phyloP scores from a whole-genome alignment of 148 eudicot genomes.

The Rhododendron ferrugineum region DNA sequence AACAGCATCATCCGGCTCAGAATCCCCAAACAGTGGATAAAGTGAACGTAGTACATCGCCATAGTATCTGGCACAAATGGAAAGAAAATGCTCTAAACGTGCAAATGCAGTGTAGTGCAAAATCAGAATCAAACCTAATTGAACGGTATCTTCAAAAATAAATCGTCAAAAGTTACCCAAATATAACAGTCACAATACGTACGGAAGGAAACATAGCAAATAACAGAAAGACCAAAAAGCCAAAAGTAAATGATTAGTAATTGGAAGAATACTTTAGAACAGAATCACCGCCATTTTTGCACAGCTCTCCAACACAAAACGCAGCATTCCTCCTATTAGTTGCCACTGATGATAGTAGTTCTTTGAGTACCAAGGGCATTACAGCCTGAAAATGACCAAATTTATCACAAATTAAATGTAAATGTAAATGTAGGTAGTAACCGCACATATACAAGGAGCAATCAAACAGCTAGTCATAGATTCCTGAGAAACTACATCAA shows the following conservation, averaged over 20 bases:
- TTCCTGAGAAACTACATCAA: constrained; percentile 54
- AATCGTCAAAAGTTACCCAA: not conserved
- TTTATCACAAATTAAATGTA: not conserved
- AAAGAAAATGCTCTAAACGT: constrained; percentile 22
- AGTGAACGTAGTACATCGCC: constrained; percentile 67
- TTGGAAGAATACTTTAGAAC: constrained; percentile 59
- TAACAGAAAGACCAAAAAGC: not conserved
- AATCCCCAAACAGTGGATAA: constrained; percentile 75
- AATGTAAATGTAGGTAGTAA: not conserved
- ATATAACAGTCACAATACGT: not conserved
- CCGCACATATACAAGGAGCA: not conserved
- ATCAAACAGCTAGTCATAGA: not conserved
- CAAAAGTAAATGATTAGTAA: not conserved
- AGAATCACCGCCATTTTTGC: constrained; percentile 89
- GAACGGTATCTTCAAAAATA: not conserved
- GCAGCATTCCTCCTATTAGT: constrained; percentile 98
- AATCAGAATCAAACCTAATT: not conserved
- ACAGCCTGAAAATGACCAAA: constrained; percentile 53
- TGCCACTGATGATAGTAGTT: constrained; percentile 63
- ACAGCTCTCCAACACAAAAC: constrained; percentile 87
- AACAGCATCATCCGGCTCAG: constrained; percentile 95
- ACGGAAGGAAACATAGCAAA: not conserved
- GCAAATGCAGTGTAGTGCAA: constrained; percentile 4
- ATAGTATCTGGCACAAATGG: constrained; percentile 50
- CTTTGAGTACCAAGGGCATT: constrained; percentile 84